Percentiles rank a stretch among this genome's conserved stretches.
phyloP scores from a whole-genome alignment of 805 yeast species.

The Blastobotrys terrestris region DNA sequence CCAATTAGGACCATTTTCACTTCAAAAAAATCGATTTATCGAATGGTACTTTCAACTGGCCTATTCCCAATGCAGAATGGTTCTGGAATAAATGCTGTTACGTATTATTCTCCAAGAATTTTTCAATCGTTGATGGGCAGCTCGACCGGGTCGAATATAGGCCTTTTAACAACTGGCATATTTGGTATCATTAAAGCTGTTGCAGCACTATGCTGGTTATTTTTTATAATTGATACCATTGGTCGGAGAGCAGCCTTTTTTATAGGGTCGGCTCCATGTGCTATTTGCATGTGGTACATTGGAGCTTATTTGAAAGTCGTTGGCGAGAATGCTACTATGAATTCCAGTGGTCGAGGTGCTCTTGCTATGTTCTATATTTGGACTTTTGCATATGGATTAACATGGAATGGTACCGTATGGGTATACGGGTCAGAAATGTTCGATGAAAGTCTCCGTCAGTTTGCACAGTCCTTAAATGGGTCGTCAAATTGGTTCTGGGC shows the following conservation, averaged over 20 bases:
- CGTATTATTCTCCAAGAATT: constrained; percentile 48
- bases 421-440: not conserved
- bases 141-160: constrained; percentile 39
- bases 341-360: not conserved
- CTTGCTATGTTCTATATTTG: not conserved
- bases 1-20: constrained; percentile 31
- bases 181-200: constrained; percentile 42
- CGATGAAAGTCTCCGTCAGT: not conserved
- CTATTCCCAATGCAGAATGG: constrained; percentile 33
- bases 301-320: not conserved
- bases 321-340: not conserved
- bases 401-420: not conserved
- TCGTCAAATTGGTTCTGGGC: not conserved
- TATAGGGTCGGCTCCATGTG: not conserved
- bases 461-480: not conserved
- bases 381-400: not conserved
- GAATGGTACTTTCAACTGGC: constrained; percentile 36
- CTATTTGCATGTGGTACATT: not conserved
- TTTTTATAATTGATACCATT: not conserved
- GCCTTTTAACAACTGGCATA: constrained; percentile 46
- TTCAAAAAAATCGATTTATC: constrained; percentile 20
- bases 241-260: not conserved
- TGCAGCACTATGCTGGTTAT: not conserved
- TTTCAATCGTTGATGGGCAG: constrained; percentile 48
- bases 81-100: constrained; percentile 24